phyloP scores from a whole-genome alignment of 768 basidiomycete genomes.

The Tylopilus cervinicoccineus region DNA sequence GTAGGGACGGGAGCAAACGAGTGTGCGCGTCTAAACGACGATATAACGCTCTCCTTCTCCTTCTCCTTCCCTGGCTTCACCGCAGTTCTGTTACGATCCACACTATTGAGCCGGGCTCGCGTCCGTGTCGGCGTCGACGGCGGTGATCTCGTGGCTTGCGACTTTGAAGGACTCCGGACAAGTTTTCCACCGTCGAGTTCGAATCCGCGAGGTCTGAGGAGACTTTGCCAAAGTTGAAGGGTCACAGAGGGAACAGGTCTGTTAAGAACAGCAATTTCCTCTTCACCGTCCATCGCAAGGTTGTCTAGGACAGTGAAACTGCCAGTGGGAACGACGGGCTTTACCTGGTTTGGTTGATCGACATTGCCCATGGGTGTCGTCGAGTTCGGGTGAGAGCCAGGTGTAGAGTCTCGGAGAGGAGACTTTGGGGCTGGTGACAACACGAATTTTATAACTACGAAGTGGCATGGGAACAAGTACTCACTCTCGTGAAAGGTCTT shows the following conservation, averaged over 20 bases:
- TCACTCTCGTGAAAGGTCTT: constrained; percentile 30
- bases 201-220: constrained; percentile 66
- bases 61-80: constrained; percentile 10
- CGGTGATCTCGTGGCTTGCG: constrained; percentile 22
- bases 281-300: constrained; percentile 28
- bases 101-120: not conserved
- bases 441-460: not conserved
- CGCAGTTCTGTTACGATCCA: not conserved
- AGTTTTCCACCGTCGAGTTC: constrained; percentile 54
- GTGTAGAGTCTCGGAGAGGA: constrained; percentile 13
- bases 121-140: constrained; percentile 16
- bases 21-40: constrained; percentile 57
- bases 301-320: constrained; percentile 21
- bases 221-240: constrained; percentile 65
- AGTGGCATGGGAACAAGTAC: not conserved
- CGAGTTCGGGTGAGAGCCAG: constrained; percentile 12
- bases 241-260: constrained; percentile 60
- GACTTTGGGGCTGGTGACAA: constrained; percentile 10
- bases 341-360: constrained; percentile 21
- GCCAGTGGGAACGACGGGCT: constrained; percentile 8
- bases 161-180: constrained; percentile 57
- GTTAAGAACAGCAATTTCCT: constrained; percentile 55
- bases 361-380: constrained; percentile 7
- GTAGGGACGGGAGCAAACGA: constrained; percentile 51
- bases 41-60: constrained; percentile 42